Conservation (phyloP, 2,329 filamentous ascomycete species). For the Chrysosphaeria jannelii region DNA sequence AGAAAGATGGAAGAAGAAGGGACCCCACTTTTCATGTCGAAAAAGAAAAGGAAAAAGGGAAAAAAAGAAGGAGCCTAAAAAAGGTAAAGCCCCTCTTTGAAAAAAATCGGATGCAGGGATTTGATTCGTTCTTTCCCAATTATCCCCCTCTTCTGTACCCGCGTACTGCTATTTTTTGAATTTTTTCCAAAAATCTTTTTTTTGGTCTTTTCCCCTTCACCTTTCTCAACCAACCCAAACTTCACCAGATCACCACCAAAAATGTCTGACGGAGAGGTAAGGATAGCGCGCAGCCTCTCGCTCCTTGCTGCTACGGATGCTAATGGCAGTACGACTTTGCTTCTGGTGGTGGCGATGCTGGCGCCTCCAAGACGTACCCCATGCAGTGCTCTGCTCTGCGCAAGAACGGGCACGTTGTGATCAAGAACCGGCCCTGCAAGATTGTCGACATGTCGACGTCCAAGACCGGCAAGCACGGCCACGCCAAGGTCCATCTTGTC, state of each 20-base stretch:
- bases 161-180: constrained; percentile 3
- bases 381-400: constrained; percentile 99
- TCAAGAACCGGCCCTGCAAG: constrained; percentile 98
- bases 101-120: neutral
- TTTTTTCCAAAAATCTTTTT: constrained; percentile 4
- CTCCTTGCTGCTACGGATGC: too few species aligned
- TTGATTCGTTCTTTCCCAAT: constrained; percentile 4
- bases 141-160: constrained; percentile 6
- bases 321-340: constrained; percentile 36
- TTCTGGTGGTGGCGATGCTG: constrained; percentile 89
- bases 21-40: too few species aligned
- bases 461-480: constrained; percentile 99
- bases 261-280: neutral
- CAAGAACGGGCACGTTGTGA: constrained; percentile 97
- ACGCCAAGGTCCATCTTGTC: constrained; percentile 98
- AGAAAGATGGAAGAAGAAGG: too few species aligned
- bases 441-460: constrained; percentile 99
- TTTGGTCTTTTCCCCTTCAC: constrained; percentile 3
- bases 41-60: constrained; percentile 1
- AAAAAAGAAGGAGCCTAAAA: neutral
- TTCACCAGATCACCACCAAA: neutral
- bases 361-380: constrained; percentile 77
- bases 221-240: neutral
- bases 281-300: too few species aligned
- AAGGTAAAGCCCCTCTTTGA: constrained; percentile 1